Conservation (phyloP, 2,329 filamentous ascomycete genomes). For the Emergomyces pasteurianus region DNA sequence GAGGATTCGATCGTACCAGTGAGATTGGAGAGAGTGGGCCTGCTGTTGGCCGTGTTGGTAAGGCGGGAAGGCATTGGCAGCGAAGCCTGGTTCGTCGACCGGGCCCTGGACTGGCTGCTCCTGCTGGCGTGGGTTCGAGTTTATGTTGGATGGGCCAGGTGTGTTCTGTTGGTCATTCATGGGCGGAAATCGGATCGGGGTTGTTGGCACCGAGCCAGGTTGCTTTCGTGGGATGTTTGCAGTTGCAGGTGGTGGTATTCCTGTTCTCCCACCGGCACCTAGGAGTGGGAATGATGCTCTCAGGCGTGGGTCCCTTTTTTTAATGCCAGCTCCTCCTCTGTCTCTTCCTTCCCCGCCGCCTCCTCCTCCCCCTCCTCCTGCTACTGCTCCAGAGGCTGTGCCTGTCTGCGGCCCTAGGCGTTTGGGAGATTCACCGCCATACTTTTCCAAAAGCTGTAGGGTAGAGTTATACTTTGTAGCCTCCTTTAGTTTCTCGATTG, state of each 20-base stretch:
- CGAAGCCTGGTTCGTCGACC: constrained; percentile 33
- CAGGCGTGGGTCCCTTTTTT: constrained; percentile 11
- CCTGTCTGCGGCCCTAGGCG: constrained; percentile 18
- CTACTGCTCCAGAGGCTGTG: constrained; percentile 6
- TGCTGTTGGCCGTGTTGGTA: constrained; percentile 19
- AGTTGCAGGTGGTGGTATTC: constrained; percentile 49
- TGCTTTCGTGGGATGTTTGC: constrained; percentile 44
- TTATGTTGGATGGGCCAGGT: constrained; percentile 7
- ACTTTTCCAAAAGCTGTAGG: constrained; percentile 84
- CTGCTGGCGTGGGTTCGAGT: constrained; percentile 6
- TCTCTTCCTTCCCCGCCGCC: too few relatives aligned
- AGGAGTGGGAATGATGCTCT: constrained; percentile 16
- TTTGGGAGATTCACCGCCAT: constrained; percentile 55
- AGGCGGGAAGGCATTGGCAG: constrained; percentile 35
- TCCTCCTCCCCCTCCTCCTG: constrained; percentile 9
- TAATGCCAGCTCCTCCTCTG: constrained; percentile 16
- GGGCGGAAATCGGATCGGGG: constrained; percentile 19
- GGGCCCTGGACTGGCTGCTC: constrained; percentile 9
- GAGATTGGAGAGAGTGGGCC: constrained; percentile 32
- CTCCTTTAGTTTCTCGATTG: constrained; percentile 87
- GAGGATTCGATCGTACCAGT: constrained; percentile 92
- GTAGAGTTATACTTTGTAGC: constrained; percentile 96
- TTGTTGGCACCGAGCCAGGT: constrained; percentile 8
- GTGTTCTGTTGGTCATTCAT: constrained; percentile 8
- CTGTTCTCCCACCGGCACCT: constrained; percentile 33